Evolutionary conservation across 2,329 filamentous ascomycete genomes (phyloP).

Genomic region (Myriosclerotinia duriaeana): DNA sequence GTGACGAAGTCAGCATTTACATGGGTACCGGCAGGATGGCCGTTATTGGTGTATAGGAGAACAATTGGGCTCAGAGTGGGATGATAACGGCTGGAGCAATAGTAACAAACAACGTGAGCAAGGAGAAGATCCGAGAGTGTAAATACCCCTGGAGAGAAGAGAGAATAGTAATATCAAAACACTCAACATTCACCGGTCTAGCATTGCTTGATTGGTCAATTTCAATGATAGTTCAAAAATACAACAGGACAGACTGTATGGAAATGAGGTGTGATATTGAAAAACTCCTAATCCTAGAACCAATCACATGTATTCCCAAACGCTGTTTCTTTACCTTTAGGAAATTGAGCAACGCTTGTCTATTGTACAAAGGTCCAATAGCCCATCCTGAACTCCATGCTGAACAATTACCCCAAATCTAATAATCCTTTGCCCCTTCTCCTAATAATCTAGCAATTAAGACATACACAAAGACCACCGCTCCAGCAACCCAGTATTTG

Average conservation of each 20-base stretch:
- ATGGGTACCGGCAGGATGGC: neutral
- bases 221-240: neutral
- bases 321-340: neutral
- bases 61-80: neutral
- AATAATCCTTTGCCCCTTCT: constrained; percentile 28
- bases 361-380: constrained; percentile 15
- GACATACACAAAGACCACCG: constrained; percentile 76
- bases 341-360: neutral
- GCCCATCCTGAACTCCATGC: constrained; percentile 18
- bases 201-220: neutral
- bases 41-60: neutral
- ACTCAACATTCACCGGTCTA: neutral
- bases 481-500: constrained; percentile 71
- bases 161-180: neutral
- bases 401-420: neutral
- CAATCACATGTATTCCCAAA: neutral
- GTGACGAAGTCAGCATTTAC: neutral
- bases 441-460: constrained; percentile 70
- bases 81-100: neutral
- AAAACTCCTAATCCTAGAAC: neutral
- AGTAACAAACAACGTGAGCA: neutral
- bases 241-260: neutral
- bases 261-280: neutral
- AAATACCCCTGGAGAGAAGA: constrained; percentile 4
- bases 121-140: neutral